Conservation (phyloP, 768 basidiomycete genomes). For the Dacryopinax spathularia region DNA sequence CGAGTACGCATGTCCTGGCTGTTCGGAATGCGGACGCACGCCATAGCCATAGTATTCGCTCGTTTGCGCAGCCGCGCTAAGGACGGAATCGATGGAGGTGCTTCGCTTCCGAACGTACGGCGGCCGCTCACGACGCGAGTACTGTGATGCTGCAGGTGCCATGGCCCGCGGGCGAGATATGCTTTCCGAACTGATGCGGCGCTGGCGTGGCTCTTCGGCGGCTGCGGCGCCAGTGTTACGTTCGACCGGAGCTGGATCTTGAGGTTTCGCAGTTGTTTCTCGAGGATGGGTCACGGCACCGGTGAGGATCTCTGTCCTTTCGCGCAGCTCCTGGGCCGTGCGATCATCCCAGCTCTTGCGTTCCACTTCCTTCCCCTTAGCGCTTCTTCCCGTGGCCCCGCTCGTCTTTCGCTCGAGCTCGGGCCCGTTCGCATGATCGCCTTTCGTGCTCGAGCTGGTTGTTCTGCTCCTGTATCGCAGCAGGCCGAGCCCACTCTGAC, state of each 20-base stretch:
- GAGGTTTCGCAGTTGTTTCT: not conserved
- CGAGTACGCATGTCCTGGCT: not conserved
- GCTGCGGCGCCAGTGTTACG: no score
- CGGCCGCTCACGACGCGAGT: not conserved
- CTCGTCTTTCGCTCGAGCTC: not conserved
- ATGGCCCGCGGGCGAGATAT: not conserved
- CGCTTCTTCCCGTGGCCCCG: not conserved
- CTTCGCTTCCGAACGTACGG: not conserved
- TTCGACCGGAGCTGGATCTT: no score
- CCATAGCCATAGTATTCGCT: not conserved
- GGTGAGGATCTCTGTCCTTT: not conserved
- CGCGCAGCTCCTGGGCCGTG: not conserved
- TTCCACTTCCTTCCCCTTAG: not conserved
- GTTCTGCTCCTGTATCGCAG: not conserved
- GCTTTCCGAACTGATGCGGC: not conserved
- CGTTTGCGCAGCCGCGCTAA: not conserved
- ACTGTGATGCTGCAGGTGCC: not conserved
- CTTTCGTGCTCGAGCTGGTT: not conserved
- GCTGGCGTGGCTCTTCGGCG: not conserved
- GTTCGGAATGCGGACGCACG: not conserved
- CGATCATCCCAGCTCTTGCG: slow-evolving; percentile 1
- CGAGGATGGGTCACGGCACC: not conserved
- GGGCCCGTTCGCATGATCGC: not conserved
- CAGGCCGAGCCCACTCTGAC: not conserved
- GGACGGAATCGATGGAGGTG: not conserved